These are phyloP conservation scores for Arthrobotrys megalospora DNA, from an alignment of 2,329 filamentous ascomycete species.

Conservation along the genomic window DNA sequence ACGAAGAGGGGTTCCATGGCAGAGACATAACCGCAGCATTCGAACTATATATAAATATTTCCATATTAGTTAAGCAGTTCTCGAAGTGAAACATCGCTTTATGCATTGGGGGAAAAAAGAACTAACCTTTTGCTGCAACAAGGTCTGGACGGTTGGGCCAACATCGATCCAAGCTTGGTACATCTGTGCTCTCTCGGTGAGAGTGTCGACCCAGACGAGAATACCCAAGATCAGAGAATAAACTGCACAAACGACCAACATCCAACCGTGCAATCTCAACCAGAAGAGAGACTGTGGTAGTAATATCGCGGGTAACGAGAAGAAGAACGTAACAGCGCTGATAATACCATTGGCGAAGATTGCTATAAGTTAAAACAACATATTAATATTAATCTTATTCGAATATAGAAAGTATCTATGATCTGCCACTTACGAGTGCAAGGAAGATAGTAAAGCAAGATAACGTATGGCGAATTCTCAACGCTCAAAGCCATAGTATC, in stretches of 20 bases:
- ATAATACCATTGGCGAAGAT: constrained; percentile 81
- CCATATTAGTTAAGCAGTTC: constrained; percentile 57
- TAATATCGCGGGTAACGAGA: constrained; percentile 80
- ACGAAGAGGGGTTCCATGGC: constrained; percentile 80
- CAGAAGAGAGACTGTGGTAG: constrained; percentile 77
- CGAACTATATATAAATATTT: constrained; percentile 72
- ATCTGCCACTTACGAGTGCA: constrained; percentile 69
- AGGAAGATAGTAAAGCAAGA: constrained; percentile 72
- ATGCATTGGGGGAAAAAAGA: constrained; percentile 63
- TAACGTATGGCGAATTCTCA: constrained; percentile 70
- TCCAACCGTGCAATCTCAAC: constrained; percentile 79
- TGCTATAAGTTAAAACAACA: constrained; percentile 68
- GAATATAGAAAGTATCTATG: not conserved
- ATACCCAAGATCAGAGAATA: constrained; percentile 79
- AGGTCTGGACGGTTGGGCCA: constrained; percentile 73
- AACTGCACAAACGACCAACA: constrained; percentile 75
- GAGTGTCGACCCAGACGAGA: constrained; percentile 80
- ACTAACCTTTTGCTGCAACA: constrained; percentile 78
- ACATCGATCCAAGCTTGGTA: constrained; percentile 75
- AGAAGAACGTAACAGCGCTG: constrained; percentile 78
- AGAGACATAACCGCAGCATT: constrained; percentile 81
- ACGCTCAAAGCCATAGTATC: constrained; percentile 68
- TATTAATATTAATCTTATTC: constrained; percentile 27
- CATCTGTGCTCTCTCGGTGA: constrained; percentile 77
- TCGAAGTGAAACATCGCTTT: constrained; percentile 3